phyloP scores from a whole-genome alignment of 148 eudicot genomes.

The Vaccinium corymbosum region DNA sequence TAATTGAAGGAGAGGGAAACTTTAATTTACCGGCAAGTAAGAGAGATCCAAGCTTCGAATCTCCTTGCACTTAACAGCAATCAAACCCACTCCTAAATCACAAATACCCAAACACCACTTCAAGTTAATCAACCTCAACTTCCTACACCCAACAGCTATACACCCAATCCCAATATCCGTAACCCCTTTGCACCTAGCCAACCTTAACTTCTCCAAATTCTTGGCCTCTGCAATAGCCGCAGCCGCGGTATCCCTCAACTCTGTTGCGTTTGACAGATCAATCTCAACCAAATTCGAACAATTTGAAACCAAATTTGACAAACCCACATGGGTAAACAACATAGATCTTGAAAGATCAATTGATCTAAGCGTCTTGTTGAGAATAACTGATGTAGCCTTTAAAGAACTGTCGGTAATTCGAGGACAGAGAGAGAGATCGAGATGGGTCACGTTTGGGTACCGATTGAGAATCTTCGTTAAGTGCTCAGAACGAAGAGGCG shows the following conservation, averaged over 20 bases:
- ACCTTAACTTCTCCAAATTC: constrained; percentile 64
- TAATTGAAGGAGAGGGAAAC: not conserved
- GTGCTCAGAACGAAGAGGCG: constrained; percentile 58
- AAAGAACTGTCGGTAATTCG: constrained; percentile 54
- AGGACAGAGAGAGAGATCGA: constrained; percentile 77
- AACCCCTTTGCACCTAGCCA: constrained; percentile 74
- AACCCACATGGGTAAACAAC: constrained; percentile 53
- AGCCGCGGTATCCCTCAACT: constrained; percentile 50
- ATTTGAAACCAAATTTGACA: constrained; percentile 42
- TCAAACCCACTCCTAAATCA: constrained; percentile 81
- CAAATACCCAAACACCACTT: constrained; percentile 92
- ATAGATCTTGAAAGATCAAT: constrained; percentile 64
- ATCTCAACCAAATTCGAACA: constrained; percentile 60
- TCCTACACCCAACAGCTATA: constrained; percentile 89
- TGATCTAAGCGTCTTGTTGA: constrained; percentile 28
- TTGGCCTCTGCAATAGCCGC: constrained; percentile 70
- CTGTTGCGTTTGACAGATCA: constrained; percentile 71
- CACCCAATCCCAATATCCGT: constrained; percentile 96
- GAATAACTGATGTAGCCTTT: constrained; percentile 15
- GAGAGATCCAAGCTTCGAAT: constrained; percentile 82
- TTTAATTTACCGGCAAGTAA: constrained; percentile 68
- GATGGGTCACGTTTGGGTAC: constrained; percentile 31
- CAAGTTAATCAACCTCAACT: constrained; percentile 60
- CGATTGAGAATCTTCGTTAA: constrained; percentile 43
- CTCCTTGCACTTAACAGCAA: constrained; percentile 80